phyloP scores from a whole-genome alignment of 805 yeast genomes.

The Candida maesae region DNA sequence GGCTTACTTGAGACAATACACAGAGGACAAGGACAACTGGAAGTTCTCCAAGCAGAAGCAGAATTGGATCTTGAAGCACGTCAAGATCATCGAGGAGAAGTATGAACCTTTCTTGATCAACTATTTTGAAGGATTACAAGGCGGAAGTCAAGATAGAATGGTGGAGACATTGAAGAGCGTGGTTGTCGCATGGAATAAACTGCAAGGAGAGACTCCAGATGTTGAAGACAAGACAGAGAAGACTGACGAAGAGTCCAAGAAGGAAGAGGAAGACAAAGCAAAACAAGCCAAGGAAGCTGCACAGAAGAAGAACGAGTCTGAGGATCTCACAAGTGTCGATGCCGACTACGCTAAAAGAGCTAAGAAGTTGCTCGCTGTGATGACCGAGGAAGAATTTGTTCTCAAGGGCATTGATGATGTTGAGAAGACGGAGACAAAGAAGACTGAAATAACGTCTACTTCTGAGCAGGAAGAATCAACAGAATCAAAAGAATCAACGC shows the following conservation, averaged over 20 bases:
- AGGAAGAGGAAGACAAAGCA: slow-evolving; percentile 2
- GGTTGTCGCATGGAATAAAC: slow-evolving; percentile 53
- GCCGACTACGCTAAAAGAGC: slow-evolving; percentile 28
- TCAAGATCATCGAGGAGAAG: slow-evolving; percentile 45
- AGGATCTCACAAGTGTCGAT: slow-evolving; percentile 25
- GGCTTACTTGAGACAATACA: slow-evolving; percentile 56
- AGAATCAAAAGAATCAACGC: neutral
- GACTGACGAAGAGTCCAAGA: slow-evolving; percentile 3
- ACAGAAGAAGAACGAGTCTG: slow-evolving; percentile 13
- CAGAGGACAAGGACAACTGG: slow-evolving; percentile 59
- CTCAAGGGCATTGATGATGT: slow-evolving; percentile 23
- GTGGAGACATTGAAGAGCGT: slow-evolving; percentile 44
- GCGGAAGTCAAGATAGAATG: slow-evolving; percentile 62
- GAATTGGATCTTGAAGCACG: slow-evolving; percentile 74
- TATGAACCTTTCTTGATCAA: slow-evolving; percentile 48
- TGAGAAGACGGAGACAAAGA: slow-evolving; percentile 9
- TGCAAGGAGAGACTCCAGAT: slow-evolving; percentile 10
- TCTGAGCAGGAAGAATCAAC: neutral
- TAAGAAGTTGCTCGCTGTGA: slow-evolving; percentile 19
- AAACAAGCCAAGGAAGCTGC: slow-evolving; percentile 7
- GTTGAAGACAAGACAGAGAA: neutral
- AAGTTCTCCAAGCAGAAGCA: slow-evolving; percentile 85
- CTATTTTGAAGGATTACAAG: slow-evolving; percentile 63
- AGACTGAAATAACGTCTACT: too few relatives aligned
- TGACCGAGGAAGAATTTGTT: slow-evolving; percentile 18